Conservation (phyloP, 1,139 yeast genomes). For the Debaryomyces psychrophilus region DNA sequence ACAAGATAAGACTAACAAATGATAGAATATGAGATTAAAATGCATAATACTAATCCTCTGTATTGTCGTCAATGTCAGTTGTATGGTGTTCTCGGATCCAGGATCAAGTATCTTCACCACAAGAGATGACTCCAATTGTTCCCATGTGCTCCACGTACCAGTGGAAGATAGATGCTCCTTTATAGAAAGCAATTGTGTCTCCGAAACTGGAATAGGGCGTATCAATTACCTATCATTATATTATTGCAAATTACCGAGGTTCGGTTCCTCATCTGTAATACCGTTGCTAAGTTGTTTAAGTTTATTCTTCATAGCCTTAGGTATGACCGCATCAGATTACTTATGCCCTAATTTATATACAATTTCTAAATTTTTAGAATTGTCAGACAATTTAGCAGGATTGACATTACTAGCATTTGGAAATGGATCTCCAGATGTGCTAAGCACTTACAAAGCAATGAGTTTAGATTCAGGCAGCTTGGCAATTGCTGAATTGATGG, state of each 20-base stretch:
- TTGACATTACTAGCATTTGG: conserved; percentile 88
- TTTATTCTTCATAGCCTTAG: conserved; percentile 60
- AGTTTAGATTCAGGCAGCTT: conserved; percentile 65
- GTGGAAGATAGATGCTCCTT: conserved; percentile 46
- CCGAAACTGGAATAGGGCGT: conserved; percentile 39
- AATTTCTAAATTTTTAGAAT: conserved; percentile 58
- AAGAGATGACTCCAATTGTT: conserved; percentile 10
- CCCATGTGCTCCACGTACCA: conserved; percentile 19
- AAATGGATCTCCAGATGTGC: conserved; percentile 89
- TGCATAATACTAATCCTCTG: neutral
- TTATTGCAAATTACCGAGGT: conserved; percentile 32
- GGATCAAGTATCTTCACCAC: neutral
- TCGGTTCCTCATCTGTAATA: conserved; percentile 17
- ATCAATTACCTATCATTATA: conserved; percentile 45
- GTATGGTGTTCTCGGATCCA: neutral
- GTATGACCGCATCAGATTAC: conserved; percentile 74
- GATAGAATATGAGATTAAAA: conserved; percentile 2
- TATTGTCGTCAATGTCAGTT: neutral
- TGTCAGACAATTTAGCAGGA: conserved; percentile 84
- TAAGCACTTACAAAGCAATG: conserved; percentile 84
- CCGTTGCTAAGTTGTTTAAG: conserved; percentile 31
- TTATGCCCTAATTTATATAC: conserved; percentile 73
- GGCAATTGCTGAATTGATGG: conserved; percentile 86
- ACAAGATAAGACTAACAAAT: neutral
- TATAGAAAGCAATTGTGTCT: conserved; percentile 39